phyloP scores from a whole-genome alignment of 495 filamentous ascomycete genomes.

The Talaromyces trachyspermus region DNA sequence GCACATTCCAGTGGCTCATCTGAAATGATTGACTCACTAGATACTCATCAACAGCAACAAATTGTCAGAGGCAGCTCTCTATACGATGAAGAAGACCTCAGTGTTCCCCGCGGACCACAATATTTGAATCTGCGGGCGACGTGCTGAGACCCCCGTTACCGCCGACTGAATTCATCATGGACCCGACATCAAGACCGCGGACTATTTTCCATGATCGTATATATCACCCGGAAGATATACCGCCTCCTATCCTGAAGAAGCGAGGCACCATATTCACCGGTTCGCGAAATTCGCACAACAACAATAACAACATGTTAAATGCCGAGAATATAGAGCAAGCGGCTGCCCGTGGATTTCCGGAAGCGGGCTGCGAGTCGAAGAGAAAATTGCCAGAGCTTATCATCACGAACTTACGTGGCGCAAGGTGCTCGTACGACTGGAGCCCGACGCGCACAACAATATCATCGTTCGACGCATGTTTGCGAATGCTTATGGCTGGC shows the following conservation, averaged over 20 bases:
- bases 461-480: slow-evolving; percentile 94
- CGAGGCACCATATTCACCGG: slow-evolving; percentile 4
- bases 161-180: slow-evolving; percentile 66
- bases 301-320: slow-evolving; percentile 12
- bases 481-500: slow-evolving; percentile 96
- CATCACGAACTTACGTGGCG: slow-evolving; percentile 87
- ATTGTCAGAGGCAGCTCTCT: slow-evolving; percentile 37
- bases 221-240: slow-evolving; percentile 90
- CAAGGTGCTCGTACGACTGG: slow-evolving; percentile 89
- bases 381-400: slow-evolving; percentile 95
- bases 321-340: slow-evolving; percentile 11
- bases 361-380: slow-evolving; percentile 76
- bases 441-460: slow-evolving; percentile 98
- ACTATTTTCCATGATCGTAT: slow-evolving; percentile 97
- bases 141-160: slow-evolving; percentile 86
- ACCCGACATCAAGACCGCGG: slow-evolving; percentile 73
- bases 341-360: slow-evolving; percentile 18
- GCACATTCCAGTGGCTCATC: slow-evolving; percentile 34
- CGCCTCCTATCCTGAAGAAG: slow-evolving; percentile 49
- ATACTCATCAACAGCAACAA: slow-evolving; percentile 18
- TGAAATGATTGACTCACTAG: slow-evolving; percentile 16
- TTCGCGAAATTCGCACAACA: slow-evolving; percentile 8
- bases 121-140: slow-evolving; percentile 92
- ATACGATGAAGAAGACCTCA: slow-evolving; percentile 34
- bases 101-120: slow-evolving; percentile 81